Evolutionary conservation across 2,329 filamentous ascomycete species (phyloP).

Genomic region (Penicillium polonicum): DNA sequence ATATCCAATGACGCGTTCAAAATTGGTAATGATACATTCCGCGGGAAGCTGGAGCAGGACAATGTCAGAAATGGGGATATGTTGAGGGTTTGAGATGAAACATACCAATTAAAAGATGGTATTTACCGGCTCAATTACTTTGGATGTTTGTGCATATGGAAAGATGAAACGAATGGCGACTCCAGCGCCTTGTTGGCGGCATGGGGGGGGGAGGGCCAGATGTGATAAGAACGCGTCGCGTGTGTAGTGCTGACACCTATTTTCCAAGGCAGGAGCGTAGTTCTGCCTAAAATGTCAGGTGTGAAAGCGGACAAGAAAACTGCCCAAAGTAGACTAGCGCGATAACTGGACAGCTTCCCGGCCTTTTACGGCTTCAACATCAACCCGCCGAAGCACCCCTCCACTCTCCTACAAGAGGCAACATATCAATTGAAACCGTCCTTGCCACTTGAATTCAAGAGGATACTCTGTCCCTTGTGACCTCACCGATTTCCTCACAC

Average conservation of each 20-base stretch:
- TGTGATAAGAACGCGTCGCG: constrained; percentile 34
- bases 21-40: constrained; percentile 29
- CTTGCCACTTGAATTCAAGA: constrained; percentile 11
- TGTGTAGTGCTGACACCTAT: constrained; percentile 27
- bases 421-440: constrained; percentile 29
- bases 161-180: constrained; percentile 16
- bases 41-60: constrained; percentile 13
- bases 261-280: constrained; percentile 14
- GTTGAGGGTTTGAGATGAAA: neutral
- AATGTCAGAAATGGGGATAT: constrained; percentile 16
- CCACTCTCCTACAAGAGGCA: constrained; percentile 25
- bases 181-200: constrained; percentile 14
- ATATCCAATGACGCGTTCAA: constrained; percentile 18
- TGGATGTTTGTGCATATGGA: constrained; percentile 1
- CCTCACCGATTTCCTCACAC: constrained; percentile 1
- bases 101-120: neutral
- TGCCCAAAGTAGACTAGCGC: constrained; percentile 32
- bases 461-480: constrained; percentile 15
- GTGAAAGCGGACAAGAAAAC: constrained; percentile 27
- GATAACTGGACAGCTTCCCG: constrained; percentile 31
- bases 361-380: constrained; percentile 43
- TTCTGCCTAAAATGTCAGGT: constrained; percentile 25
- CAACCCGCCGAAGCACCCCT: constrained; percentile 35
- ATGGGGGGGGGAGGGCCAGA: constrained; percentile 1
- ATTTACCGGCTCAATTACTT: neutral